Base-by-base conservation (phyloP, 2,329 filamentous ascomycete genomes). In the Coniochaeta hoffmannii region DNA sequence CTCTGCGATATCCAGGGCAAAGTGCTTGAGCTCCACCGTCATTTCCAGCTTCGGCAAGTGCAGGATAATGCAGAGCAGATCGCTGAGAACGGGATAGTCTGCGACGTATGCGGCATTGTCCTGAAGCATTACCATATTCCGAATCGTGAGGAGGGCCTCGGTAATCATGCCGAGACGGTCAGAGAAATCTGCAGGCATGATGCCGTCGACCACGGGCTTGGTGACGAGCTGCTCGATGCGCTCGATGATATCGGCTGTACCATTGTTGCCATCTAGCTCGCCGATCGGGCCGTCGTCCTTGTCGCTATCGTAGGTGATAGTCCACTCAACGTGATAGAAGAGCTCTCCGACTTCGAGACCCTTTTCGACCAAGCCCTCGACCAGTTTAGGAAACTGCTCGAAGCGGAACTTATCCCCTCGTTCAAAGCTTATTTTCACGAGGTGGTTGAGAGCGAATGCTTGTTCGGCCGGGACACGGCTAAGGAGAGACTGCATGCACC, bases 321-420 rank as follows among this genome's bases (percentile, higher is more conserved):
- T 81, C 90, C 90, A 97, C 56, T 86, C 80, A 22, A 96, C 80
- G 53, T 94, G 80, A 66, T 91, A 94, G 71, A 92, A 95, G 12
- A 96, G 73, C 50, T 78, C 80, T 55, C 88, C 88, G 38, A 96
- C 80, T 59, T 92, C 84, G 52, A 97, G 76, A 1, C 88, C 86
- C 66, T 95, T 95, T 58, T 91, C 88, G 55, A 96, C 85, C 10
- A 99, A 79, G 3, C 89, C 89, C 69, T 97, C 94, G 0, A 90
- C 90, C 28, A 99, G 79, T 10, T 90, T 87, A 1, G 89, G 87
- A 63, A 97, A 97, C 5, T 90, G 89, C 63, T 96, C 91, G 62
- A 97, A 97, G 58, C 90, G 88, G 72, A 96, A 97, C 70, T 96
- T 96, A 68, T 97, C 94, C 49, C 93, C 93, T 44, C 92, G 83